Conservation (phyloP, 352 stramenopile genomes). For the Phytopythium aichiense region DNA sequence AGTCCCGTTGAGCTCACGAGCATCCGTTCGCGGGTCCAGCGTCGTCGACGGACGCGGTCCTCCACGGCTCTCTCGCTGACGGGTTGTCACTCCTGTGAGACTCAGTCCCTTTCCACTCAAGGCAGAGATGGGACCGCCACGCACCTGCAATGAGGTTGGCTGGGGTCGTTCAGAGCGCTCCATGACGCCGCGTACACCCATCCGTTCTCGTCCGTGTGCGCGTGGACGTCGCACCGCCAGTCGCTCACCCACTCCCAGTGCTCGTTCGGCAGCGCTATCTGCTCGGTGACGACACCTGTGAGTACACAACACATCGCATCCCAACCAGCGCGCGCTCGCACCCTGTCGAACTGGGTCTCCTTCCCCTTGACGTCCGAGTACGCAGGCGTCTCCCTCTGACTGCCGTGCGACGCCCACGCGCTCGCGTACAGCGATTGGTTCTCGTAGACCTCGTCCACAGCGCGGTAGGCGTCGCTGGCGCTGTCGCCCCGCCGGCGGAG, state of each 20-base stretch:
- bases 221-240: slow-evolving; percentile 40
- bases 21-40: slow-evolving; percentile 58
- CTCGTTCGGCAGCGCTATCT: slow-evolving; percentile 43
- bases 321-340: slow-evolving; percentile 4
- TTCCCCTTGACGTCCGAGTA: slow-evolving; percentile 26
- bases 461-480: slow-evolving; percentile 20
- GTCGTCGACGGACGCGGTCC: slow-evolving; percentile 39
- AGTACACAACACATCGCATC: neutral
- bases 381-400: slow-evolving; percentile 16
- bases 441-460: slow-evolving; percentile 56
- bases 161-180: slow-evolving; percentile 22
- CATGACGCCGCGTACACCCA: slow-evolving; percentile 49
- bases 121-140: neutral
- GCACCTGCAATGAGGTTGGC: slow-evolving; percentile 19
- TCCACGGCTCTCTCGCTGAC: slow-evolving; percentile 29
- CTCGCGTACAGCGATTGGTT: slow-evolving; percentile 37
- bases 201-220: slow-evolving; percentile 43
- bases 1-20: slow-evolving; percentile 31
- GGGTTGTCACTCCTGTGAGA: neutral
- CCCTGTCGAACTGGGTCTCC: slow-evolving; percentile 35
- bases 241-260: slow-evolving; percentile 64
- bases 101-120: neutral
- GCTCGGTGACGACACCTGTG: neutral
- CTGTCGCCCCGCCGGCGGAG: slow-evolving; percentile 4
- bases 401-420: slow-evolving; percentile 18